Conservation (phyloP, 192 early-diverging fungal species). For the Gigaspora rosea region DNA sequence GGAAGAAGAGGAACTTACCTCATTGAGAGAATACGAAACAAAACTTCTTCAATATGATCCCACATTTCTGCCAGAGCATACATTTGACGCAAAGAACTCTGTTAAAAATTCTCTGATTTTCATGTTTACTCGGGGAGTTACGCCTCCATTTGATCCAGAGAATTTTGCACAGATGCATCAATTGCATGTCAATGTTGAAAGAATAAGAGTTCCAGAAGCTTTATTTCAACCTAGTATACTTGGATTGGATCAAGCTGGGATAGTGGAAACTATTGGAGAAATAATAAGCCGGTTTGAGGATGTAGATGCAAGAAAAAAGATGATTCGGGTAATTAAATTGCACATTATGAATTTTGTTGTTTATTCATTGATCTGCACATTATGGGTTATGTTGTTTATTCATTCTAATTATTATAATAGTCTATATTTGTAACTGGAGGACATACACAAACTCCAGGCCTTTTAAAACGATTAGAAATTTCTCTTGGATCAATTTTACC, state of each 20-base stretch:
- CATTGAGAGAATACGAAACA: conserved; percentile 71
- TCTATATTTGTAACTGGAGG: conserved; percentile 83
- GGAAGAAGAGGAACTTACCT: conserved; percentile 71
- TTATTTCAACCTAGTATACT: conserved; percentile 87
- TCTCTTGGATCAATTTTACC: conserved; percentile 70
- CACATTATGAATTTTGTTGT: neutral
- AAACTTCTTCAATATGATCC: conserved; percentile 74
- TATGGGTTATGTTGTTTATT: neutral
- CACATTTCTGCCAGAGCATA: conserved; percentile 70
- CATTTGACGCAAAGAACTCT: conserved; percentile 64
- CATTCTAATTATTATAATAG: conserved; percentile 35
- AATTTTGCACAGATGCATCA: conserved; percentile 73
- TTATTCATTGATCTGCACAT: neutral
- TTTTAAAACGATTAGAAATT: conserved; percentile 62
- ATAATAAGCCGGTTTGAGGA: conserved; percentile 60
- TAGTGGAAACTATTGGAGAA: conserved; percentile 76
- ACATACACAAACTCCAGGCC: conserved; percentile 61
- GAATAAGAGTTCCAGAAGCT: conserved; percentile 84
- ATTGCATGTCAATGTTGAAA: conserved; percentile 89
- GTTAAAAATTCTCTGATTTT: conserved; percentile 74
- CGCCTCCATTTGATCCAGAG: conserved; percentile 60
- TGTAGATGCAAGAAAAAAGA: conserved; percentile 37
- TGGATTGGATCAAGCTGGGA: conserved; percentile 86
- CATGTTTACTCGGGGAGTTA: conserved; percentile 65
- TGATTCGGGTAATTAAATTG: conserved; percentile 52